Conservation (phyloP, 2,329 filamentous ascomycete species). For the Fusarium temperatum region DNA sequence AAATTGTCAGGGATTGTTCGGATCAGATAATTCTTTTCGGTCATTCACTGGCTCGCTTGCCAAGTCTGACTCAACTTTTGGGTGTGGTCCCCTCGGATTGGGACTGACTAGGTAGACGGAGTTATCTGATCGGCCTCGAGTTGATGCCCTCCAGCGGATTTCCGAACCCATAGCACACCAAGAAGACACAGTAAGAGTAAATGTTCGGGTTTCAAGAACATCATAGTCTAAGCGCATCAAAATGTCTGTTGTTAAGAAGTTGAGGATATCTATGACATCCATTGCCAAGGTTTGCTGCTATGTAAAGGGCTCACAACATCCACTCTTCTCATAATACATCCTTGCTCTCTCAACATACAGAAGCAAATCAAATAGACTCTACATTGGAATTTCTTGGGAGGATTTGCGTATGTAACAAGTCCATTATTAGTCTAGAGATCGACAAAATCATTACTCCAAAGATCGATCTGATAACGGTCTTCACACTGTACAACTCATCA, state of each 20-base stretch:
- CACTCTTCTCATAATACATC: not conserved
- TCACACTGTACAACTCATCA: conserved; percentile 10
- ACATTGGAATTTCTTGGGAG: not conserved
- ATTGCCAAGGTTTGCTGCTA: not conserved
- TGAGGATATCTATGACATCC: not conserved
- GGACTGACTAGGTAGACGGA: not conserved
- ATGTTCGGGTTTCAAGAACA: not conserved
- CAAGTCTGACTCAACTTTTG: not conserved
- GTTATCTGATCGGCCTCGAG: conserved; percentile 31
- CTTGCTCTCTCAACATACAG: not conserved
- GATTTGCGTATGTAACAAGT: not conserved
- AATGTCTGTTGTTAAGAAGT: not conserved
- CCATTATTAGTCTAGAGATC: conserved; percentile 6
- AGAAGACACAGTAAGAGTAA: not conserved
- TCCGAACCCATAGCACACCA: not conserved
- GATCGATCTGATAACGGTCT: conserved; percentile 29
- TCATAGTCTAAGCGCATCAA: not conserved
- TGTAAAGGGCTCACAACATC: conserved; percentile 19
- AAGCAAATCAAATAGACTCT: not conserved
- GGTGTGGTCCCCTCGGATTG: not conserved
- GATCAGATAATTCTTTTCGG: conserved; percentile 50
- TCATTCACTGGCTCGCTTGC: conserved; percentile 1
- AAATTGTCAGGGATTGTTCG: conserved; percentile 30
- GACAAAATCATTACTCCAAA: not conserved
- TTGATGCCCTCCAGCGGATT: not conserved